Evolutionary conservation across 83 land plant species (phyloP).

Genomic region (Thuja plicata): DNA sequence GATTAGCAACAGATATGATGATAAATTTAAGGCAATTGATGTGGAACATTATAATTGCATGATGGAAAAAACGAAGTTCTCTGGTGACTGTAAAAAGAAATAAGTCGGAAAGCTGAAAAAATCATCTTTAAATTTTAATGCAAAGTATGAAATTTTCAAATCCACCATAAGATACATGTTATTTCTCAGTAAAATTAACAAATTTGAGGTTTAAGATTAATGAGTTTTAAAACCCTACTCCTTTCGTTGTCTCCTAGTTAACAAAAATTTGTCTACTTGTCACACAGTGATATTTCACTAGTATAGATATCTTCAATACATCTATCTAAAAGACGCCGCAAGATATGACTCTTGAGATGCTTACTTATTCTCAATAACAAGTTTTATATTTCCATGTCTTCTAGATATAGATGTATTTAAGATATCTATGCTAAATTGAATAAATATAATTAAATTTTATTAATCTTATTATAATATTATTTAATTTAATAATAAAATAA

Average conservation of each 20-base stretch:
- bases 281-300: no score
- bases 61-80: neutral
- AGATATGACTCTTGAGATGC: no score
- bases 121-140: neutral
- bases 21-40: neutral
- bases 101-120: neutral
- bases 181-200: neutral
- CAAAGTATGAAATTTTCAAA: neutral
- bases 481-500: no score
- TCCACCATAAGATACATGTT: neutral
- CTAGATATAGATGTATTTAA: no score
- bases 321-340: no score
- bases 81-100: neutral
- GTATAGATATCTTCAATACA: no score
- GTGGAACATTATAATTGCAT: neutral
- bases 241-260: neutral
- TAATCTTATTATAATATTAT: no score
- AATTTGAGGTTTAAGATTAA: neutral
- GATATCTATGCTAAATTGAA: no score
- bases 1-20: neutral
- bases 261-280: neutral
- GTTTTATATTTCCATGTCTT: no score
- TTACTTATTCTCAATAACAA: no score
- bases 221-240: neutral
- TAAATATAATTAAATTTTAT: no score